Evolutionary conservation across 352 stramenopile species (phyloP).

Genomic region (Pythium dissimile): DNA sequence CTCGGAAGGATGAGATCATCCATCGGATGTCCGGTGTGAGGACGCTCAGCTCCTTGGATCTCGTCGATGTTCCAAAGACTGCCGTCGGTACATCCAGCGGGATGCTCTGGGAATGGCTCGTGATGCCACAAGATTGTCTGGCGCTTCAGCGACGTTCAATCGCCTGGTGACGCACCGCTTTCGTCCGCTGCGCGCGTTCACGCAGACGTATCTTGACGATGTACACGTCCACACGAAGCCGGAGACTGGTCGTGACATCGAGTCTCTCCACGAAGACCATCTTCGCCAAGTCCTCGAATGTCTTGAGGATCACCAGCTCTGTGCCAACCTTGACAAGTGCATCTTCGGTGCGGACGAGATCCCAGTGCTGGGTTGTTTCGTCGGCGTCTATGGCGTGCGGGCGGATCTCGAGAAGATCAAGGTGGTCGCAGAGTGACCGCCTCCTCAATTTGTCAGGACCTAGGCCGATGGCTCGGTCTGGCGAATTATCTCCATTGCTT

Average conservation of each 20-base stretch:
- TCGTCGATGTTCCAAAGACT: no score
- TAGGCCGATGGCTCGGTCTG: constrained; percentile 10
- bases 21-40: no score
- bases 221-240: constrained; percentile 22
- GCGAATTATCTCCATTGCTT: constrained; percentile 13
- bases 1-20: no score
- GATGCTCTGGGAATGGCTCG: no score
- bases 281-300: constrained; percentile 23
- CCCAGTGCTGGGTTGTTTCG: constrained; percentile 22
- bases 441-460: not conserved
- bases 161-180: constrained; percentile 28
- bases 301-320: constrained; percentile 9
- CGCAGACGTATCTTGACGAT: constrained; percentile 33
- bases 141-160: constrained; percentile 34
- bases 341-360: constrained; percentile 24
- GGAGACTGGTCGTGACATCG: not conserved
- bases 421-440: constrained; percentile 8
- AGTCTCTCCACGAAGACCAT: constrained; percentile 23
- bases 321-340: constrained; percentile 25
- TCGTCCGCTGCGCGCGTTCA: constrained; percentile 13
- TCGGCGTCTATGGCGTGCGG: constrained; percentile 16
- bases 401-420: constrained; percentile 17
- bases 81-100: no score
- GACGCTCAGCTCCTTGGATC: no score
- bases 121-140: no score